Base-by-base conservation (phyloP, 306 rosid species). In the Cicer chorassanicum region DNA sequence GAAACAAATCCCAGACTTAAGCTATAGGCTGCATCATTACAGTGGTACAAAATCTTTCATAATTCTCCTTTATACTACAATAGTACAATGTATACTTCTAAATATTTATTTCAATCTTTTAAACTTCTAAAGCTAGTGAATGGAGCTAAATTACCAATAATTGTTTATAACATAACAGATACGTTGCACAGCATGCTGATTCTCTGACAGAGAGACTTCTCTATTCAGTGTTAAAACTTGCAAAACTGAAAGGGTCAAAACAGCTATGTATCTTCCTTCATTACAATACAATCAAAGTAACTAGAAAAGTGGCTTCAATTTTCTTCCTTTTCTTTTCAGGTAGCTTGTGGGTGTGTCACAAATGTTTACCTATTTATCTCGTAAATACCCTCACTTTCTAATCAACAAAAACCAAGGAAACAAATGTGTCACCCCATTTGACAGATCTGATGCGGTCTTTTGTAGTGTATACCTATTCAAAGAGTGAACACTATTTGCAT, bases 201-300 rank as follows among this genome's bases (percentile, higher is more conserved):
- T 50, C n/a, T 40, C 53, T 29, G 36, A 29, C 36, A 50, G 7
- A 62, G 16, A 48, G 71, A 49, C 65, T 18, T 61, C 39, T 34
- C 13, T 29, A 46, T 36, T 29, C 39, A 36, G 9, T 11, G 41
- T 62, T 48, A 7, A 36, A 38, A 19, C 63, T 36, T 36, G 49
- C 3, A 61, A 50, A 59, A 74, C 48, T 9, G 38, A 73, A 14
- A 43, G 59, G 60, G 48, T 57, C 70, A 34, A 73, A 73, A 73
- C 78, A 73, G 70, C 53, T 74, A 63, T 19, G 6, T 4, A 75
- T 74, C 41, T 13, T 74, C 29, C 62, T 74, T 62, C 9, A 15
- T 16, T 50, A 61, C 21, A 39, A 61, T 50, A 61, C 21, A 39
- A 61, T 9, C 24, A 8, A 74, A 11, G 16, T 18, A 38, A 41